Conservation (phyloP, 2,329 filamentous ascomycete species). For the Coniella lustricola region DNA sequence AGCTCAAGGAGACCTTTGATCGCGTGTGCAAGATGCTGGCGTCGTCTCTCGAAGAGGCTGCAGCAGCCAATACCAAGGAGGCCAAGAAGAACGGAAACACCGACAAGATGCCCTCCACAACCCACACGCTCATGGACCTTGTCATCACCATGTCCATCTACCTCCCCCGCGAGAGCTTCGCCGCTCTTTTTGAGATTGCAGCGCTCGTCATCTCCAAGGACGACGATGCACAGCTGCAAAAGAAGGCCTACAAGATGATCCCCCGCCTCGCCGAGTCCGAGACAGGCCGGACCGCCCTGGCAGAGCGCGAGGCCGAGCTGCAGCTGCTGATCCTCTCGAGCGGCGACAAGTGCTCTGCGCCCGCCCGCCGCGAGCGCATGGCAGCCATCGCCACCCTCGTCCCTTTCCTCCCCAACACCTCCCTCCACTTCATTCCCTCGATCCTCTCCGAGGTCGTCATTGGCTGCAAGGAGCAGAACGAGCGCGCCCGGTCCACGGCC, state of each 20-base stretch:
- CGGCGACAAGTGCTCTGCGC: conserved; percentile 77
- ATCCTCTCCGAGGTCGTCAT: conserved; percentile 93
- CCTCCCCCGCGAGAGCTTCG: conserved; percentile 79
- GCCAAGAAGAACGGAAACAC: conserved; percentile 54
- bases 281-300: conserved; percentile 66
- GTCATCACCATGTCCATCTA: conserved; percentile 95
- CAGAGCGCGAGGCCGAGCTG: conserved; percentile 68
- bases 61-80: conserved; percentile 47
- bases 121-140: conserved; percentile 92
- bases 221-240: conserved; percentile 86
- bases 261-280: conserved; percentile 80
- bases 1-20: conserved; percentile 82
- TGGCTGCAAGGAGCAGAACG: conserved; percentile 94
- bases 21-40: conserved; percentile 82
- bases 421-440: conserved; percentile 87
- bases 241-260: conserved; percentile 98
- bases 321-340: conserved; percentile 75
- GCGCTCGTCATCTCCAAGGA: conserved; percentile 73
- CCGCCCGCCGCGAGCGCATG: conserved; percentile 79
- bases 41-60: conserved; percentile 51
- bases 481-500: conserved; percentile 80
- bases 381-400: conserved; percentile 76
- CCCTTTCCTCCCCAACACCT: conserved; percentile 65
- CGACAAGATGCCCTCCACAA: conserved; percentile 80
- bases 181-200: conserved; percentile 79